Evolutionary conservation across 1,139 yeast genomes (phyloP).

Genomic region (Suhomyces coccinellae): DNA sequence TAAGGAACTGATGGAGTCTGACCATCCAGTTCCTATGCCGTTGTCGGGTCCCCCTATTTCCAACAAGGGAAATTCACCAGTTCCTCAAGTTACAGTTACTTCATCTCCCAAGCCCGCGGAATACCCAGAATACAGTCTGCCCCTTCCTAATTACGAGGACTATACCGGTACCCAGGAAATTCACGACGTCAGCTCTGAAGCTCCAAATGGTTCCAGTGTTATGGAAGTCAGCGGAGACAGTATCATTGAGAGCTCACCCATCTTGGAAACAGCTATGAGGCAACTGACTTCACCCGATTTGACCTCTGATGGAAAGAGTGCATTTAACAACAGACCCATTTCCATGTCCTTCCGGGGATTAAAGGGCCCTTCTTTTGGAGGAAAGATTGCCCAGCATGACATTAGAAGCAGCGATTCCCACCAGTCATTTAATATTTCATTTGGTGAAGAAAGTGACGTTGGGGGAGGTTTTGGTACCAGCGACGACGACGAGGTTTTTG

Average conservation of each 20-base stretch:
- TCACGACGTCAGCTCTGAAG: background rate
- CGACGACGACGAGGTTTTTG: constrained; percentile 20
- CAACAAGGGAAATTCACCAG: background rate
- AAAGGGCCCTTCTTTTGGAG: constrained; percentile 55
- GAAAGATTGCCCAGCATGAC: constrained; percentile 31
- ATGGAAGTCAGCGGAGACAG: constrained; percentile 11
- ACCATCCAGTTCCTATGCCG: constrained; percentile 10
- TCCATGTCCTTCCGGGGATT: constrained; percentile 71
- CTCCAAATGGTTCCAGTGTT: constrained; percentile 6
- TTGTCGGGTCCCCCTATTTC: constrained; percentile 7
- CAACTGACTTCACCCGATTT: constrained; percentile 12
- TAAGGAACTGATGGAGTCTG: constrained; percentile 8
- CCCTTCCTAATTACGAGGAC: background rate
- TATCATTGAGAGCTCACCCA: constrained; percentile 23
- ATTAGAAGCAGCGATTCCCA: constrained; percentile 42
- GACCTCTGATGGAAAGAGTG: constrained; percentile 15
- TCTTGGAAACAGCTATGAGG: constrained; percentile 23
- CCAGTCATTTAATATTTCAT: constrained; percentile 44
- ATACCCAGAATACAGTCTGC: background rate
- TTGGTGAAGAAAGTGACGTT: constrained; percentile 28
- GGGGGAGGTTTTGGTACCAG: constrained; percentile 20
- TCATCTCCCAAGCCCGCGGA: constrained; percentile 8
- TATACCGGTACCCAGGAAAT: background rate
- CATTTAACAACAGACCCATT: constrained; percentile 47
- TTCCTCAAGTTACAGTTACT: constrained; percentile 2